Percentiles rank a stretch among this genome's conserved stretches.
These are phyloP conservation scores for Theileria parva DNA, from an alignment of 169 alveolate species.

Conservation along the genomic window DNA sequence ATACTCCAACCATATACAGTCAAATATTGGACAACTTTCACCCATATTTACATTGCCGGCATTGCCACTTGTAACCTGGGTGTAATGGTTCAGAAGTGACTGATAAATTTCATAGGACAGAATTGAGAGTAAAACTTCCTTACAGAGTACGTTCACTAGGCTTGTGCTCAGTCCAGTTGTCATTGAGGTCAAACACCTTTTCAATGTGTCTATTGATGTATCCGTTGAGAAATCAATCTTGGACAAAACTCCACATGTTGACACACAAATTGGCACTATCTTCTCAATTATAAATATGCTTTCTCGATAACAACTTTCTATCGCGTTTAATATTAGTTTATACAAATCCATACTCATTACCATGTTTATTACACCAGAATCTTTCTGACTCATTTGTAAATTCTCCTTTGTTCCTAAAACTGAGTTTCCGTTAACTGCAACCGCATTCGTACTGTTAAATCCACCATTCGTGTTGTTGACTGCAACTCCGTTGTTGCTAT, in stretches of 20 bases:
- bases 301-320: slow-evolving; percentile 58
- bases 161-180: slow-evolving; percentile 61
- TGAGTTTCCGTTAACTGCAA: slow-evolving; percentile 29
- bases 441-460: neutral
- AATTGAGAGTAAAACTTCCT: slow-evolving; percentile 20
- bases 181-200: slow-evolving; percentile 58
- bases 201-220: slow-evolving; percentile 26
- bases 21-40: slow-evolving; percentile 20
- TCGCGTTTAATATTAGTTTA: slow-evolving; percentile 43
- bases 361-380: neutral
- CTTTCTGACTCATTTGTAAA: neutral
- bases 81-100: slow-evolving; percentile 11
- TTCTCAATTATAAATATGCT: slow-evolving; percentile 42
- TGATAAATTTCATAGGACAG: slow-evolving; percentile 14
- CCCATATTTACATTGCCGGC: neutral
- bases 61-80: neutral
- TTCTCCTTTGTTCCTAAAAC: neutral
- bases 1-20: slow-evolving; percentile 41
- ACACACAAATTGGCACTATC: slow-evolving; percentile 44
- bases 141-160: slow-evolving; percentile 43
- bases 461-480: neutral
- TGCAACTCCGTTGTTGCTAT: neutral
- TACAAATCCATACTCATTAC: slow-evolving; percentile 12
- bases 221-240: slow-evolving; percentile 50
- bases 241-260: slow-evolving; percentile 33